Evolutionary conservation across 208 protist genomes (phyloP), one percentile per base, ranked within the genome.

Genomic region (Eutreptiella sp.): DNA sequence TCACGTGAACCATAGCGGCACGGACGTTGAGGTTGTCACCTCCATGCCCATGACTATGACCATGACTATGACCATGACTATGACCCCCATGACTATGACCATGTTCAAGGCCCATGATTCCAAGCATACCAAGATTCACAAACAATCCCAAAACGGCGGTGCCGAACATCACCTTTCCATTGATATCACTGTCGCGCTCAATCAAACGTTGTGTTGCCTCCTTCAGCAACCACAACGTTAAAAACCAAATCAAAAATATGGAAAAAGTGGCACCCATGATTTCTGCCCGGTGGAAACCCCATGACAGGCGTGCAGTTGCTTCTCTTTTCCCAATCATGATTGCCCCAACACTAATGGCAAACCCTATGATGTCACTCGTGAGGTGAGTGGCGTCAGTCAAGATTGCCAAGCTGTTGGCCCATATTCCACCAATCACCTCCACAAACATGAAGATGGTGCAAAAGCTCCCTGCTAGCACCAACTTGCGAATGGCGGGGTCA

Each of bases 311-410:
- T 3, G 3, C 23, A 2, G 38, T 63, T 34, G 45, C 35, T 19
- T 45, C 43, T 46, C 52, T 46, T 31, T 38, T 23, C 21, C 46
- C 24, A 24, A 53, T 35, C 46, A 53, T 46, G 36, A 76, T 53
- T 11, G 70, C 70, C 53, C 69, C 69, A 3, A 76, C 35, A n/a
- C 43, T 58, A 29, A 76, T 11, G 29, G 39, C 47, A 43, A 76
- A 52, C 21, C 68, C 63, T 16, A 53, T 68, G 9, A 76, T 66
- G 41, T 76, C 70, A 0, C 68, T 76, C 3, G 67, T 14, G 0
- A 76, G 23, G 61, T 76, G 70, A 11, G 64, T 68, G 3, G 70
- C 70, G 48, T 76, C 70, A 1, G 47, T 74, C 69, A 76, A 61
- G 24, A 76, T 46, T 1, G 70, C 70, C 3, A 76, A 31, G 16